Evolutionary conservation across 805 yeast species (phyloP), one percentile per base, ranked within the genome.

Genomic region (Candida nitratophila): DNA sequence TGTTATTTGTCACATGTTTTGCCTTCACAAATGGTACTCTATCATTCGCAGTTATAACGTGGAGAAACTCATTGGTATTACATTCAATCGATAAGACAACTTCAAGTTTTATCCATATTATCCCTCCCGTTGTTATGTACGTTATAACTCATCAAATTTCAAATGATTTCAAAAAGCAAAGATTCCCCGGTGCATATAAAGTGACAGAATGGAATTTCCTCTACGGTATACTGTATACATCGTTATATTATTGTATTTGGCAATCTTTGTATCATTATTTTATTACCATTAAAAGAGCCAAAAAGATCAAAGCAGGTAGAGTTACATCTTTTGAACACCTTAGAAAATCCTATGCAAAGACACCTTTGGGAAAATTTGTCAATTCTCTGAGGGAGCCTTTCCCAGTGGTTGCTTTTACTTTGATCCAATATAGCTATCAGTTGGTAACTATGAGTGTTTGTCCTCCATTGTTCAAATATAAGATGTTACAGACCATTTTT

Each of bases 51-150:
- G 96, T 91, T 20, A 81, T 91, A 37, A 86, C 96, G 0, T 91
- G 98, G 99, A 73, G 96, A 53, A 91, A 91, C 61, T 89, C 96
- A 7, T 70, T 91, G 44, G 98, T 91, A 9, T 70, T 91, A 40
- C 99, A 91, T 59, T 82, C 91, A 12, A 76, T 91, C 47, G 99
- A 91, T 51, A 91, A 91, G 62, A 87, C 90, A 15, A 93, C 98
- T 2, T 81, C 91, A 19, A 81, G 95, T 2, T 85, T 88, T 55
- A 91, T 91, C 50, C 99, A 91, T 59, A 71, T 93, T 14, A 74
- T 87, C 66, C 99, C 99, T 1, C 96, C 96, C 0, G 76, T 82
- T 19, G 83, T 90, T 3, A 74, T 89, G 76, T 89, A 86, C 66
- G 88, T 86, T 27, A 80, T 93, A 37, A 86, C 87, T 7, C 96